Conservation (phyloP, 345 rosid genomes). For the Salix udensis region DNA sequence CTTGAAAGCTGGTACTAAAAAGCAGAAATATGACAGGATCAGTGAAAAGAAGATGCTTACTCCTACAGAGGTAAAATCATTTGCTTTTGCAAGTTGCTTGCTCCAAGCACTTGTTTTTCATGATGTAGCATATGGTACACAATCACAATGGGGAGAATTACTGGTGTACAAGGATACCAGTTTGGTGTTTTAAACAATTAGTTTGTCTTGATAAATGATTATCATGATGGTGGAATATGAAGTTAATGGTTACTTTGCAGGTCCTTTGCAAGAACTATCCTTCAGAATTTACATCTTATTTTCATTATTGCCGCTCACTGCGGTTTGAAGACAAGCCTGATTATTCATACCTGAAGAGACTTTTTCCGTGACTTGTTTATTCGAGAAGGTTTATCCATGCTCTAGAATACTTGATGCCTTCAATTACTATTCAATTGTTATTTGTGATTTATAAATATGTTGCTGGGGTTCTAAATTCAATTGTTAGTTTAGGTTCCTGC, state of each 20-base stretch:
- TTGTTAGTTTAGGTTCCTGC: background rate
- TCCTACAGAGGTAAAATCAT: conserved; percentile 67
- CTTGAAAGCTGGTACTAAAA: conserved; percentile 85
- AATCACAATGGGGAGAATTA: background rate
- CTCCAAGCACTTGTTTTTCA: background rate
- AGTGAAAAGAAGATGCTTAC: conserved; percentile 92
- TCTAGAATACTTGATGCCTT: background rate
- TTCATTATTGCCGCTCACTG: conserved; percentile 90
- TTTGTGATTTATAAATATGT: background rate
- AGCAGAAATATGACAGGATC: conserved; percentile 95
- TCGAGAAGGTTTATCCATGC: conserved; percentile 57
- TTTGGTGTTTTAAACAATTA: background rate
- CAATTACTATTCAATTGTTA: background rate
- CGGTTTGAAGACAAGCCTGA: conserved; percentile 95
- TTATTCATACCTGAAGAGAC: conserved; percentile 87
- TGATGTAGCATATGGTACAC: background rate
- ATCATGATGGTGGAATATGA: background rate
- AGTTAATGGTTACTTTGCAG: conserved; percentile 30
- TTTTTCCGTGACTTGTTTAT: conserved; percentile 85
- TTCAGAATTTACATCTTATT: conserved; percentile 85
- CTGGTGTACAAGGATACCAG: background rate
- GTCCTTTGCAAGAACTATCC: conserved; percentile 83
- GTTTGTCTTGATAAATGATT: background rate
- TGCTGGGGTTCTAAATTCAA: background rate
- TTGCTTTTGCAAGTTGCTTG: background rate